A percentile compares a stretch with the other conserved stretches of the same genome.
phyloP scores from a whole-genome alignment of 2,329 filamentous ascomycete genomes.

The Cyphellophora europaea region DNA sequence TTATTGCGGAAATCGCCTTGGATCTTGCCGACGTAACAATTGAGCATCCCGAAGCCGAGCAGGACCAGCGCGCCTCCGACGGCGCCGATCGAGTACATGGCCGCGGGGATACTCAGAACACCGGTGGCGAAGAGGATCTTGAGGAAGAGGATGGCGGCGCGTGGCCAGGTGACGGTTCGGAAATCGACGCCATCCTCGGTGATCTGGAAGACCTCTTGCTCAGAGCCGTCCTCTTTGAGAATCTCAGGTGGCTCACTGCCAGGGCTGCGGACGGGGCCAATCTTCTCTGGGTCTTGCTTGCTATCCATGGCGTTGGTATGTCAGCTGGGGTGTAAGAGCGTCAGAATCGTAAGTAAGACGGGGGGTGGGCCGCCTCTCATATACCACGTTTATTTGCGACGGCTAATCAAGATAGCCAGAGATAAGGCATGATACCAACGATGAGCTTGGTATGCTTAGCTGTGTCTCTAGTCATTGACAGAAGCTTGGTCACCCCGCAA shows the following conservation, averaged over 20 bases:
- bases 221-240: slow-evolving; percentile 10
- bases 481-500: too few species aligned
- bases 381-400: too few species aligned
- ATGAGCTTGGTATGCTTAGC: too few species aligned
- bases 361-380: too few species aligned
- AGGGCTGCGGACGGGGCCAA: background rate
- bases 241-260: background rate
- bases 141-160: slow-evolving; percentile 43
- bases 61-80: slow-evolving; percentile 39
- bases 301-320: too few species aligned
- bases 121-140: slow-evolving; percentile 40
- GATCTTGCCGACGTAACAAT: slow-evolving; percentile 38
- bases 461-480: too few species aligned
- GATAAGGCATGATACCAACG: too few species aligned
- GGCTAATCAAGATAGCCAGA: too few species aligned
- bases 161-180: slow-evolving; percentile 44
- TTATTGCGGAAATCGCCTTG: slow-evolving; percentile 42
- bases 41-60: slow-evolving; percentile 39
- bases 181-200: slow-evolving; percentile 41
- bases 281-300: background rate
- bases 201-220: slow-evolving; percentile 41
- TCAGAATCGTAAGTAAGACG: too few species aligned
- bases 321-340: too few species aligned
- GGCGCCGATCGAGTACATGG: slow-evolving; percentile 39
- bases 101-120: slow-evolving; percentile 38